Percentiles rank a stretch among this genome's conserved stretches.
Evolutionary conservation across 2,329 filamentous ascomycete species (phyloP).

Genomic region (Dactylellina cionopaga): DNA sequence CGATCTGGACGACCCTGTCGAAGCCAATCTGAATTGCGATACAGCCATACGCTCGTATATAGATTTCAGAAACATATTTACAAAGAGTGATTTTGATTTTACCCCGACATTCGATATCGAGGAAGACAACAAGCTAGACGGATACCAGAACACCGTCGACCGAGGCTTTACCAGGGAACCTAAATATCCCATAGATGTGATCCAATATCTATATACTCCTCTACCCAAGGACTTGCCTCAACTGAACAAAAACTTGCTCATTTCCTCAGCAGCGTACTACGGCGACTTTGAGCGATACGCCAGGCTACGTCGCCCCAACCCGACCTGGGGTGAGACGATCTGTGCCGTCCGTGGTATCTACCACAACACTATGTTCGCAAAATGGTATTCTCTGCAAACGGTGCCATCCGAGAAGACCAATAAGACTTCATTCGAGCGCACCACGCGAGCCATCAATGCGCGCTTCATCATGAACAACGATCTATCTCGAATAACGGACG

Average conservation of each 20-base stretch:
- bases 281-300: constrained; percentile 62
- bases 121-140: constrained; percentile 58
- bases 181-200: constrained; percentile 48
- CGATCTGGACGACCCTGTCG: constrained; percentile 26
- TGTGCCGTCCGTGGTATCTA: constrained; percentile 60
- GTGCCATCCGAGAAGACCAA: not conserved
- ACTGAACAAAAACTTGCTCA: constrained; percentile 61
- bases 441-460: constrained; percentile 55
- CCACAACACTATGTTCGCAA: constrained; percentile 60
- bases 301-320: constrained; percentile 58
- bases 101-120: constrained; percentile 57
- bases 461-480: constrained; percentile 59
- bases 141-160: too few relatives aligned
- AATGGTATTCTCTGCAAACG: constrained; percentile 57
- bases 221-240: constrained; percentile 60
- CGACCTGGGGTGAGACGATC: constrained; percentile 56
- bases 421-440: not conserved
- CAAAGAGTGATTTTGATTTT: not conserved
- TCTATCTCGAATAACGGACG: constrained; percentile 52
- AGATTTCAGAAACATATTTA: constrained; percentile 47
- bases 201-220: constrained; percentile 57
- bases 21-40: constrained; percentile 59
- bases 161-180: constrained; percentile 29
- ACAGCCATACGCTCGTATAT: constrained; percentile 58
- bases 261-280: constrained; percentile 60